Base-by-base conservation (phyloP, 805 yeast species). In the Candida maris region DNA sequence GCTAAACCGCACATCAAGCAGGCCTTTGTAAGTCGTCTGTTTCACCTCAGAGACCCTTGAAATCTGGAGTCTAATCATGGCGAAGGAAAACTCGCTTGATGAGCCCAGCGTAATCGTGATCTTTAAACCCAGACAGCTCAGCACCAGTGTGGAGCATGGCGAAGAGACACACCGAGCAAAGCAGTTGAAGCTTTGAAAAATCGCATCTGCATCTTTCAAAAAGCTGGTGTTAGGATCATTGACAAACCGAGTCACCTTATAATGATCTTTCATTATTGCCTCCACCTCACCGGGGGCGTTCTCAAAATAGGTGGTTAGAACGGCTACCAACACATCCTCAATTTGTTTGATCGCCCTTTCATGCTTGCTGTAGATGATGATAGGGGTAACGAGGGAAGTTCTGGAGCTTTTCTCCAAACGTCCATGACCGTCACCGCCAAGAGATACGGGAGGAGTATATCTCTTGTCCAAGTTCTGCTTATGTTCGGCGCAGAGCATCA, bases 401-500 rank as follows among this genome's bases (percentile, higher is more conserved):
- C 32, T 33, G 34, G 16, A 37, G 30, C 27, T 32, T 37, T 27
- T 40, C 17, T 28, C 30, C 15, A 32, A 16, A 18, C 38, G 26
- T 19, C 29, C 41, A 12, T 38, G 34, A 19, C 32, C 44, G n/a
- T 43, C 45, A 41, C 67, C 68, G 18, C 68, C 64, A 42, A 66
- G 52, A 4, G 73, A 61, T 3, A 75, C 65, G 13, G 81, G 80
- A 8, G 74, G 64, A 5, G 64, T 61, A 19, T 66, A 63, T 39
- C 64, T 71, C 52, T 61, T 56, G 28, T 54, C 61, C 35, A 66
- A 65, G 46, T 65, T 75, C 49, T 59, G 68, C 37, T 60, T 68
- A 57, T 74, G 84, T 38, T 75, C 71, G 38, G 79, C 69, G 45
- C 82, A 77, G 13, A 84, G 65, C 68, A 82, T 70, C 19, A 83